Percentiles rank a stretch among this genome's conserved stretches.
Evolutionary conservation across 352 stramenopile genomes (phyloP).

Genomic region (Phytophthora hybrid): DNA sequence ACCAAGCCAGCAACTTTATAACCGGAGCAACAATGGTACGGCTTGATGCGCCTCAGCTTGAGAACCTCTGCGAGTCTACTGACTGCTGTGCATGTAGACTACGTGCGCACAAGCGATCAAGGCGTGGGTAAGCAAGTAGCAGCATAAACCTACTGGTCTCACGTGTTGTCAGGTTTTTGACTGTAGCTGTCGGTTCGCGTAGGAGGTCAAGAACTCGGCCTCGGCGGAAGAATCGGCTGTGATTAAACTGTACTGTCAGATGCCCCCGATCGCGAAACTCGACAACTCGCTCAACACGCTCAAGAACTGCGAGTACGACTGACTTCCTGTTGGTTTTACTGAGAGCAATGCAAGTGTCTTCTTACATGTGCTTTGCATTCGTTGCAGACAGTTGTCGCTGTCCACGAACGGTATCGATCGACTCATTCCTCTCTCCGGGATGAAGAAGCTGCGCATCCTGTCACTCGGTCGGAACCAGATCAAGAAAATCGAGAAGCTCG

Average conservation of each 20-base stretch:
- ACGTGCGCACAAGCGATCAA: slow-evolving; percentile 95
- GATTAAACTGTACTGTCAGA: slow-evolving; percentile 95
- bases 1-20: slow-evolving; percentile 1
- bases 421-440: slow-evolving; percentile 93
- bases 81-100: slow-evolving; percentile 54
- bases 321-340: background rate
- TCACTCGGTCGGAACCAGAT: slow-evolving; percentile 97
- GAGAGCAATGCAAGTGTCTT: too few relatives aligned
- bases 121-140: slow-evolving; percentile 81
- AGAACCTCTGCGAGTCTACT: background rate
- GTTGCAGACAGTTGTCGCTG: slow-evolving; percentile 87
- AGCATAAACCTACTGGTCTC: background rate
- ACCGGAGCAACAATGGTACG: slow-evolving; percentile 27
- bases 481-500: slow-evolving; percentile 98
- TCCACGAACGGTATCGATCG: slow-evolving; percentile 97
- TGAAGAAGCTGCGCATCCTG: slow-evolving; percentile 96
- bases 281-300: slow-evolving; percentile 96
- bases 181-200: background rate
- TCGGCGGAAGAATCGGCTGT: slow-evolving; percentile 90
- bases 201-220: slow-evolving; percentile 90
- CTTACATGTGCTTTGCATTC: too few relatives aligned
- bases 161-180: background rate
- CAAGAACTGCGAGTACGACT: slow-evolving; percentile 94
- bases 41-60: too few relatives aligned
- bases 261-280: slow-evolving; percentile 95